Evolutionary conservation across 441 rosid species (phyloP), one percentile per base, ranked within the genome.

Genomic region (Pelargonium fulgidum): DNA sequence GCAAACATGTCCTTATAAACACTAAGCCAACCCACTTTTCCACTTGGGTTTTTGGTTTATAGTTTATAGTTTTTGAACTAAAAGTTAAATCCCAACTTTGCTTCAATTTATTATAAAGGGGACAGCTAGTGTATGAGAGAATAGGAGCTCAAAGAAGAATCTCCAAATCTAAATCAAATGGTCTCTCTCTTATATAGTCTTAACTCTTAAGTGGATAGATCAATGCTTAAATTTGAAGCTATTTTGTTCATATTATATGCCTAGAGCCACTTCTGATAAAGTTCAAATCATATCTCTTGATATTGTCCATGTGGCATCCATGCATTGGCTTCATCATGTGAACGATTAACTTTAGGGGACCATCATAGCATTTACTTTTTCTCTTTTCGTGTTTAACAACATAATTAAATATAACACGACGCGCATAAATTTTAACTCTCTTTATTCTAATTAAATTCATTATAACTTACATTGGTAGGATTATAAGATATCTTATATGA

Each of bases 111-210:
- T 20, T 58, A 58, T 33, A 58, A 58, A 54, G 63, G 33, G 63
- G 63, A 58, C 63, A 58, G 22, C 63, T 58, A 58, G 63, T 16
- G 63, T 58, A 7, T 33, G 39, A 33, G 63, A 26, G 63, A 70
- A 72, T 14, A 62, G 58, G 54, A 56, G 62, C 69, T 74, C 68
- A 73, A 74, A 78, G 68, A 74, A 29, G 76, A 77, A 80, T 81
- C 81, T 71, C 76, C 80, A 72, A 62, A 76, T 75, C 75, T 41
- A 70, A 79, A 75, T 66, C 66, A 70, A 68, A 70, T 68, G 42
- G 22, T 9, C 7, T 54, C 19, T 54, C 62, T 56, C 14, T 48
- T 1, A 56, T 22, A 17, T 56, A 19, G 33, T 26, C 33, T 33
- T 33, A 7, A 19, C 7, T 58, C 61, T 54, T 54, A 4, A 19